phyloP scores from a whole-genome alignment of 108 stramenopile genomes.

The Nannochloropsis oceanica region DNA sequence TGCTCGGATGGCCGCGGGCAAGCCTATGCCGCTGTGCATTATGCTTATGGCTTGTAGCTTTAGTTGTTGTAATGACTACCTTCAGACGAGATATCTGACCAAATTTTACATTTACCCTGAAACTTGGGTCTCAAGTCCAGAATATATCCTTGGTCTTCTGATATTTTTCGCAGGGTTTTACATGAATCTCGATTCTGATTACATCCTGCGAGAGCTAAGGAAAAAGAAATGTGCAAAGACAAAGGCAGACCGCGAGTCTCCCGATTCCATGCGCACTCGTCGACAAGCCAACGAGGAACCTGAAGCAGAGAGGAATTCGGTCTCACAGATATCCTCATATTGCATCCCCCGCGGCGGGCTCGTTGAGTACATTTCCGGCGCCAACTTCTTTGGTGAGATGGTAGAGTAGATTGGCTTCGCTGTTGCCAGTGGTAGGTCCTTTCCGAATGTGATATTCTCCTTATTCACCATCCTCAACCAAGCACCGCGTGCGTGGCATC shows the following conservation, averaged over 20 bases:
- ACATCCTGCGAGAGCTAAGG: constrained; percentile 49
- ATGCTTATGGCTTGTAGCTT: constrained; percentile 41
- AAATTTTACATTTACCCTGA: not conserved
- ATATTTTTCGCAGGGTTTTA: constrained; percentile 47
- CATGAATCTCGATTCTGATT: constrained; percentile 55
- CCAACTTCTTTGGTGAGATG: constrained; percentile 70
- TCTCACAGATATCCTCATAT: constrained; percentile 20
- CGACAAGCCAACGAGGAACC: not conserved
- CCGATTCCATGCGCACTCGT: not conserved
- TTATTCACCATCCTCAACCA: constrained; percentile 58
- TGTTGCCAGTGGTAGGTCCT: constrained; percentile 8
- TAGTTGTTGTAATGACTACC: constrained; percentile 56
- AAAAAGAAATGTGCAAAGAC: constrained; percentile 3
- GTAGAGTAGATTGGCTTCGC: constrained; percentile 66
- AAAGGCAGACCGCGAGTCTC: not conserved
- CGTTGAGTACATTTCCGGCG: constrained; percentile 53
- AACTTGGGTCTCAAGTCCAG: constrained; percentile 4
- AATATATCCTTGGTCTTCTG: constrained; percentile 41
- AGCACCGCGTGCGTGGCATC: constrained; percentile 57
- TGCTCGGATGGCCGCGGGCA: constrained; percentile 47
- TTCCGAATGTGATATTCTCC: constrained; percentile 45
- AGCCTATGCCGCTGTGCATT: constrained; percentile 50
- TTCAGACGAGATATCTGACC: constrained; percentile 35
- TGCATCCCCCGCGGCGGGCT: constrained; percentile 54
- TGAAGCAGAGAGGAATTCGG: not conserved